Conservation (phyloP, 805 yeast genomes). For the Nakazawaea pomicola region DNA sequence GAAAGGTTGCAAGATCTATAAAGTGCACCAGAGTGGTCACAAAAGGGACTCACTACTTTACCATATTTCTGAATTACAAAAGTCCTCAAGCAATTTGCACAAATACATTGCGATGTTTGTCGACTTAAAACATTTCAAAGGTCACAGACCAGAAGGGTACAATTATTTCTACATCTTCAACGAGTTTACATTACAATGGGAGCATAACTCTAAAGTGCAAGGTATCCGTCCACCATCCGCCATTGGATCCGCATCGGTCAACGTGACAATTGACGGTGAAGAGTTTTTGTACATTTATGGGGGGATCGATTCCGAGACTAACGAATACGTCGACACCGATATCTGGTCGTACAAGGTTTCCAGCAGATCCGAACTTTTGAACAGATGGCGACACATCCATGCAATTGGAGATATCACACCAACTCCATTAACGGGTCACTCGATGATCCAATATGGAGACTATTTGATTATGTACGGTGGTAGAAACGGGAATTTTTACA, state of each 20-base stretch:
- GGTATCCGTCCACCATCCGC: constrained; percentile 5
- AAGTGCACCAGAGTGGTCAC: background rate
- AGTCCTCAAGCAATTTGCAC: background rate
- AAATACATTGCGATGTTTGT: background rate
- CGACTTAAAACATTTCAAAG: background rate
- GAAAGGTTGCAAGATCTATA: background rate
- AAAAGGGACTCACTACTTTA: background rate
- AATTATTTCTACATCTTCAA: constrained; percentile 5
- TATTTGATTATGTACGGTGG: constrained; percentile 8
- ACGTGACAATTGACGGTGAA: background rate
- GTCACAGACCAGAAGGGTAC: background rate
- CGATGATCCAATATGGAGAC: background rate
- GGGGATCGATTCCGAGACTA: background rate
- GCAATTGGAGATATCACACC: background rate
- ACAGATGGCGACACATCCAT: constrained; percentile 6
- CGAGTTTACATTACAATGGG: constrained; percentile 1
- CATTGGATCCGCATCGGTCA: background rate
- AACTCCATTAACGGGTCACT: constrained; percentile 1
- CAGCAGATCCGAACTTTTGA: background rate
- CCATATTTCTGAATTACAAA: background rate
- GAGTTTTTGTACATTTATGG: constrained; percentile 8
- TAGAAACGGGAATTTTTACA: background rate
- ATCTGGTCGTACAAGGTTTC: constrained; percentile 6
- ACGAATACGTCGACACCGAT: background rate
- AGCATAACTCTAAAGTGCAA: background rate